These are phyloP conservation scores for Penicillium sp. DNA, from an alignment of 2,329 filamentous ascomycete species.

Conservation along the genomic window DNA sequence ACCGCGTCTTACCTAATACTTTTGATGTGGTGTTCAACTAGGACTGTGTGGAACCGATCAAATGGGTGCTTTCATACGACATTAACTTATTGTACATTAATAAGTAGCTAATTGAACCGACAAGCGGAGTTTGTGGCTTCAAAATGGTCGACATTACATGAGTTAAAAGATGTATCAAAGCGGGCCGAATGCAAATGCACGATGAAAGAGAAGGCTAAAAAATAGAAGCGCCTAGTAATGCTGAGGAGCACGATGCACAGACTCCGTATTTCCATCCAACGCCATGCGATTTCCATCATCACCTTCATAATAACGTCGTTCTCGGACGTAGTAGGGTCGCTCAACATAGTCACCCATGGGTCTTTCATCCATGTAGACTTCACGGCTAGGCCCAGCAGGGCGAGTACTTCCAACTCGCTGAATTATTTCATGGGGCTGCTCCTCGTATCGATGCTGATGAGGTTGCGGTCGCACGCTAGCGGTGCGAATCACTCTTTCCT, in stretches of 20 bases:
- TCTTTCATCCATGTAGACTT: slow-evolving; percentile 45
- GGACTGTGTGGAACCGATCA: background rate
- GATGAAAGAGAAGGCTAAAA: background rate
- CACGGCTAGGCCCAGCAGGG: slow-evolving; percentile 39
- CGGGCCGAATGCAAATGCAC: slow-evolving; percentile 4
- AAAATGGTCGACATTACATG: background rate
- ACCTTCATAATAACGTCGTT: slow-evolving; percentile 39
- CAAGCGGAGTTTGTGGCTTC: background rate
- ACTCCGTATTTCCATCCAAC: slow-evolving; percentile 25
- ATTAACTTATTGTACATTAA: background rate
- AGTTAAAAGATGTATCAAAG: background rate
- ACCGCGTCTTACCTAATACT: too few species aligned
- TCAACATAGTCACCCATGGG: slow-evolving; percentile 53
- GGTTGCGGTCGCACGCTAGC: slow-evolving; percentile 60
- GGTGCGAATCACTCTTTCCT: slow-evolving; percentile 58
- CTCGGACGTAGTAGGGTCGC: slow-evolving; percentile 42
- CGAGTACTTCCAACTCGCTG: slow-evolving; percentile 46
- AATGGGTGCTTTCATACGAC: background rate
- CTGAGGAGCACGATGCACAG: slow-evolving; percentile 34
- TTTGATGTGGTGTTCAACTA: too few species aligned
- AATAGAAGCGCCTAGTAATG: slow-evolving; percentile 24
- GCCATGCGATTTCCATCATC: slow-evolving; percentile 33
- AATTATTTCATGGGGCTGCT: slow-evolving; percentile 40
- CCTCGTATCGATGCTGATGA: slow-evolving; percentile 42
- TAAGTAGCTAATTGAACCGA: background rate